Evolutionary conservation across 768 basidiomycete species (phyloP).

Genomic region (Rickenella mellea): DNA sequence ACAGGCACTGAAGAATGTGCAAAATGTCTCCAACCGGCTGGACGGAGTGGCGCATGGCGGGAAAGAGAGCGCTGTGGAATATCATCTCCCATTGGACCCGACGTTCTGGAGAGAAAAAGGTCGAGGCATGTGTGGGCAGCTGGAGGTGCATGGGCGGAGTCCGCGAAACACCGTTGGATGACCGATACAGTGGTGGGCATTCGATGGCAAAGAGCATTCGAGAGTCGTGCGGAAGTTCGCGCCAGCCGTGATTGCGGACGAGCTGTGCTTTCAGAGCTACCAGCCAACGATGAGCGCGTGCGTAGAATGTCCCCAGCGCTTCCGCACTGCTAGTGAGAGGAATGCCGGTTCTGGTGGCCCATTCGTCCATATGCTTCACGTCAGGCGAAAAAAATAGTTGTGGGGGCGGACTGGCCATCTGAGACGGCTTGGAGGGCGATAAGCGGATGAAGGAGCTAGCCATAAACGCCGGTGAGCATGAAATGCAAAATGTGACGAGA

Average conservation of each 20-base stretch:
- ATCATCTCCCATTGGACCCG: slow-evolving; percentile 87
- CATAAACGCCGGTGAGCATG: neutral
- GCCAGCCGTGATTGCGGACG: slow-evolving; percentile 61
- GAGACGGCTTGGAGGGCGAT: slow-evolving; percentile 14
- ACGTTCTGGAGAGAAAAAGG: slow-evolving; percentile 79
- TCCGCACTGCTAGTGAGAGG: slow-evolving; percentile 79
- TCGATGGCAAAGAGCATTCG: slow-evolving; percentile 77
- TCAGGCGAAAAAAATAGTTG: slow-evolving; percentile 74
- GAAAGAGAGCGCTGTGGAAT: slow-evolving; percentile 37
- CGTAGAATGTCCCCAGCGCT: slow-evolving; percentile 73
- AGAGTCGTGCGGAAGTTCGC: slow-evolving; percentile 49
- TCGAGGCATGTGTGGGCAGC: slow-evolving; percentile 69
- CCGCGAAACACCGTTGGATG: slow-evolving; percentile 64
- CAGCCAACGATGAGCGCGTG: slow-evolving; percentile 72
- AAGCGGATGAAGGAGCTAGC: neutral
- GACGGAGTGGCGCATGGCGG: slow-evolving; percentile 26
- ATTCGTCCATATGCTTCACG: slow-evolving; percentile 74
- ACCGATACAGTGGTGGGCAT: slow-evolving; percentile 69
- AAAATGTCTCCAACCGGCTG: slow-evolving; percentile 28
- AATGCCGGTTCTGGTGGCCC: slow-evolving; percentile 72
- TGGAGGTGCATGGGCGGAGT: slow-evolving; percentile 52
- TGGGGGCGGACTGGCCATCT: slow-evolving; percentile 29
- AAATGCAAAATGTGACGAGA: neutral
- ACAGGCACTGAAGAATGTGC: slow-evolving; percentile 29
- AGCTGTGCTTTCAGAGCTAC: slow-evolving; percentile 52